Base-by-base conservation (phyloP, 108 stramenopile species). In the Pseudonitzschia multiseries region DNA sequence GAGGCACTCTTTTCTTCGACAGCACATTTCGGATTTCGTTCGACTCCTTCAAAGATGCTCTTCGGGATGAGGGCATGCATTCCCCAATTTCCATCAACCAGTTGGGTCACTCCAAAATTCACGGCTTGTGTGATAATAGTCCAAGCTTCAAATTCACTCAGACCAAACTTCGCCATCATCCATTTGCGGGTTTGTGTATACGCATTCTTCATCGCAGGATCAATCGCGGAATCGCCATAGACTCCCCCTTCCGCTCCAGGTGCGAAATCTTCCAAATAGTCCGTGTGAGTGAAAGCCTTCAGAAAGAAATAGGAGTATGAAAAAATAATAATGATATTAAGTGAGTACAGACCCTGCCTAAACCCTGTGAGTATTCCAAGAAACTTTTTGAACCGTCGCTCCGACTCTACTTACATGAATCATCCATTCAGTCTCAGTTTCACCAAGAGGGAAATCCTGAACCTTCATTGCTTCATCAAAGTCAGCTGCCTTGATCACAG, bases 11-110 rank as follows among this genome's bases (percentile, higher is more conserved):
- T 10, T 42, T 42, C 42, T 42, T 6, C 6, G 42, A 42, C 8
- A 42, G 42, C 42, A 42, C 52, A 52, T 18, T 8, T 17, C 8
- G 52, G n/a, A 52, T 52, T 52, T 52, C 52, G 52, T 20, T 52
- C 52, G 5, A 52, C 52, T n/a, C 52, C 60, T 24, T 74, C 74
- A 74, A 83, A 83, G 21, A 83, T 71, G 0, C 64, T 28, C 52
- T 83, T 83, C 27, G 78, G 78, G 22, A 83, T 71, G 4, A 79
- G 52, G 26, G 68, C 68, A 46, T 83, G 82, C 48, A 83, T 78
- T 24, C 82, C 82, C 82, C 82, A 83, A 41, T 83, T 83, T 9
- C 82, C 82, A 57, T 83, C 82, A 1, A 83, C 82, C 33, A 82
- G 32, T 57, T 82, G 81, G 3, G 81, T 82, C 72, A 82, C 66